Evolutionary conservation across 2,329 filamentous ascomycete species (phyloP).

Genomic region (Scedosporium apiospermum): DNA sequence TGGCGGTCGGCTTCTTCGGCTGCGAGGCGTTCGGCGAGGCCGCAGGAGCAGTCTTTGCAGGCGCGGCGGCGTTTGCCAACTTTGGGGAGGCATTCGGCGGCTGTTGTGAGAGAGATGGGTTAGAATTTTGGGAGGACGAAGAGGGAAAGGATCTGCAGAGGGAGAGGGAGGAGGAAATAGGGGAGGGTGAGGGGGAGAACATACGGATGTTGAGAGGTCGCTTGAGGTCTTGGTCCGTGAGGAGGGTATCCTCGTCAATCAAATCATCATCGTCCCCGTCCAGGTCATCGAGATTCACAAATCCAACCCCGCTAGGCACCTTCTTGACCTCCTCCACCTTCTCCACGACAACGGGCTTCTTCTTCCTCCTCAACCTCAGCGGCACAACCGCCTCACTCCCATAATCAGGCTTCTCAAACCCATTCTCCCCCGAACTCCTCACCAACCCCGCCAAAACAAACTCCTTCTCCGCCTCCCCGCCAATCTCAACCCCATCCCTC

Average conservation of each 20-base stretch:
- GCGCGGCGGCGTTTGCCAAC: conserved; percentile 81
- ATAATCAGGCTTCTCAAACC: conserved; percentile 64
- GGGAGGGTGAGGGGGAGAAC: conserved; percentile 26
- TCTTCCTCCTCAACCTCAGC: conserved; percentile 31
- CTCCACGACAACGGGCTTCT: conserved; percentile 38
- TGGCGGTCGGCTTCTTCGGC: conserved; percentile 73
- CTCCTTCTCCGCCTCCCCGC: conserved; percentile 46
- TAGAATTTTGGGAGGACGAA: conserved; percentile 16
- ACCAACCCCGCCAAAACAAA: conserved; percentile 76
- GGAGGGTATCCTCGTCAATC: conserved; percentile 81
- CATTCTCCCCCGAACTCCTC: conserved; percentile 30
- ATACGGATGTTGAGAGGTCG: conserved; percentile 71
- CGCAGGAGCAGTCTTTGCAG: conserved; percentile 97
- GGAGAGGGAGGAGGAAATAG: background rate
- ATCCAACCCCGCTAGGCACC: conserved; percentile 51
- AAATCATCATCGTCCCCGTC: conserved; percentile 62
- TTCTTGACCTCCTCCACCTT: conserved; percentile 30
- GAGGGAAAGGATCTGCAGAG: background rate
- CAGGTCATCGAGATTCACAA: conserved; percentile 55
- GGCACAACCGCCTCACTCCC: conserved; percentile 46
- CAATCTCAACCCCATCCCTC: conserved; percentile 52
- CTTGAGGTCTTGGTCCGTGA: conserved; percentile 77
- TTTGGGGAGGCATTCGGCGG: conserved; percentile 79
- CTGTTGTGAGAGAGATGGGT: conserved; percentile 28
- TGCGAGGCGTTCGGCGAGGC: conserved; percentile 74